These are phyloP conservation scores for Suillus decipiens DNA, from an alignment of 768 basidiomycete species.

Conservation along the genomic window DNA sequence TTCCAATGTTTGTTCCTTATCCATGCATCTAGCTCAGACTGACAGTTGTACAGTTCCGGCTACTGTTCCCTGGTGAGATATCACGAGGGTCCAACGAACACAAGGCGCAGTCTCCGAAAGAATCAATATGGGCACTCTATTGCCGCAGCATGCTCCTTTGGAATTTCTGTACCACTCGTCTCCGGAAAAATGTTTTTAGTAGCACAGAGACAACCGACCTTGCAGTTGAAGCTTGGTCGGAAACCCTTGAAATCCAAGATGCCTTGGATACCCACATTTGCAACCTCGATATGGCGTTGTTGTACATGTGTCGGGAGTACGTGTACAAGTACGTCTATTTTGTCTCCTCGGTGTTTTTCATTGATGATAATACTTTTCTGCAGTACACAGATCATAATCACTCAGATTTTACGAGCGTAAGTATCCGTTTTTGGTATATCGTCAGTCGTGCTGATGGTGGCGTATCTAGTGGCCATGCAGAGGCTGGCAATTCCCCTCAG, in stretches of 20 bases:
- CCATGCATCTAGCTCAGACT: constrained; percentile 10
- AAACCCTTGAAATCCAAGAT: constrained; percentile 67
- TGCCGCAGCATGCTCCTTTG: constrained; percentile 82
- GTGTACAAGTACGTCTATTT: constrained; percentile 63
- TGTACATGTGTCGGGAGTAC: constrained; percentile 70
- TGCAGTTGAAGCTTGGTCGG: constrained; percentile 63
- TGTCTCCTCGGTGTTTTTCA: not conserved
- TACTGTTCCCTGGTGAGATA: constrained; percentile 80
- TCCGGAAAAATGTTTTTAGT: constrained; percentile 43
- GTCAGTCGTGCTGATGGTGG: not conserved
- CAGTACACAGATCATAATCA: constrained; percentile 66
- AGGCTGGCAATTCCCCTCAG: constrained; percentile 46
- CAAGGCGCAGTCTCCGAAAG: constrained; percentile 60
- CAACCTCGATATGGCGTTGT: constrained; percentile 65
- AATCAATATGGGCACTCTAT: constrained; percentile 81
- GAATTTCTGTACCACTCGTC: constrained; percentile 62
- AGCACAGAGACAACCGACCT: constrained; percentile 59
- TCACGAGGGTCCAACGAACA: constrained; percentile 44
- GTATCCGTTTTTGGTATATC: constrained; percentile 23
- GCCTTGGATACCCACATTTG: constrained; percentile 68
- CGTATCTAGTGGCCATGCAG: constrained; percentile 49
- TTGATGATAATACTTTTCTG: constrained; percentile 13
- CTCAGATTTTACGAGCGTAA: constrained; percentile 65
- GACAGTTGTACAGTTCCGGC: constrained; percentile 17
- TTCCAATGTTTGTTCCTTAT: constrained; percentile 53